Evolutionary conservation across 2,329 filamentous ascomycete genomes (phyloP), one percentile per base, ranked within the genome.

Genomic region (Fusarium avenaceum): DNA sequence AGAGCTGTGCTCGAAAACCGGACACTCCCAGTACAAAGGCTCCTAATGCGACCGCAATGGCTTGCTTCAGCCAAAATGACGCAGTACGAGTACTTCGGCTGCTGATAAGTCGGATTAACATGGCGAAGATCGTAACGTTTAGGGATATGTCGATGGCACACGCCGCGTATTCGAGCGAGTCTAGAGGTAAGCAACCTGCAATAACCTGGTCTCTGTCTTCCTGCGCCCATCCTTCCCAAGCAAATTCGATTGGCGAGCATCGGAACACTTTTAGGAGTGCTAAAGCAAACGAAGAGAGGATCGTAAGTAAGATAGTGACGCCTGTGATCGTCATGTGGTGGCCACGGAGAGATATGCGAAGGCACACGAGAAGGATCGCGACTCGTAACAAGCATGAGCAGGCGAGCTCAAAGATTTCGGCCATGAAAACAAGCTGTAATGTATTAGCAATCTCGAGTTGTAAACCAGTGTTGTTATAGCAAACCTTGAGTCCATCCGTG

Each of bases 131-230:
- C 68, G 78, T 78, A 33, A 80, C 58, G 65, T 86, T 85, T 26
- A 84, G 78, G 4, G 75, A 75, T n/a, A 84, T 82, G 63, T 84
- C 83, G 46, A 85, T 77, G 2, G 74, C 77, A 2, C 82, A 80
- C 33, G 80, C 81, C 22, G 78, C 72, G 72, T 83, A 82, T 32
- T 80, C 78, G 15, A 84, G 77, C 10, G 51, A 28, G 24, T 69
- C 57, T n/a, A 70, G 47, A 19, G 72, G 53, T 24, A 75, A 48
- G 47, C 74, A 76, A 22, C 62, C 50, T 28, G 49, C 48, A 4
- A 40, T 46, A n/a, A 28, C 60, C 20, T 43, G 30, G 22, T 68
- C 42, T 20, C 51, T 57, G 20, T 46, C 42, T 15, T 63, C 43
- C 8, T 50, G 22, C 7, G 48, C 32, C 74, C 74, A 76, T 5